A percentile compares a stretch with the other conserved stretches of the same genome.
Conservation (phyloP, 441 rosid species). For the Viola pubescens region DNA sequence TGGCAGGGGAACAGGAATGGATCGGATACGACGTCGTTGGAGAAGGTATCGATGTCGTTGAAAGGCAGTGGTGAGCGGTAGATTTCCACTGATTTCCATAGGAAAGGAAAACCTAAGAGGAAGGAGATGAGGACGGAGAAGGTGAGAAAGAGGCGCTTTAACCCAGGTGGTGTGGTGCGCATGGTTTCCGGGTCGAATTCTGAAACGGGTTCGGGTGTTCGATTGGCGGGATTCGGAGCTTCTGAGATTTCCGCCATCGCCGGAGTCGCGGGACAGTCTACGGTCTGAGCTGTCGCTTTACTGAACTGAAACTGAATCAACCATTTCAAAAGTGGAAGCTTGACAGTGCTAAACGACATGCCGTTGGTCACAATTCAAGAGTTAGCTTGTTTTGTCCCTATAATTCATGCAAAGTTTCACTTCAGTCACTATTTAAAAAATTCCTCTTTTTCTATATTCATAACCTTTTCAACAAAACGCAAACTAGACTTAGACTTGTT, state of each 20-base stretch:
- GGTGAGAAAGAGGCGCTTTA: conserved; percentile 68
- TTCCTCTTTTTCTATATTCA: too few species aligned
- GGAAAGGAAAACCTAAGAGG: conserved; percentile 60
- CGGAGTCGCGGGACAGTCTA: background rate
- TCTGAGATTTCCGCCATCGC: conserved; percentile 10
- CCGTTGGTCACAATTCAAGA: background rate
- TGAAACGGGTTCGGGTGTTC: conserved; percentile 6
- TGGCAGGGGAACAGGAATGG: conserved; percentile 52
- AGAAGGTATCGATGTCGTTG: conserved; percentile 50
- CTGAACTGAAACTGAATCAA: background rate
- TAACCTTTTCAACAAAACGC: too few species aligned
- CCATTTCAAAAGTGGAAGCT: background rate
- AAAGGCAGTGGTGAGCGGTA: conserved; percentile 83
- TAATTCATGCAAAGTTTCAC: too few species aligned
- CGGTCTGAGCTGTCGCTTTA: background rate
- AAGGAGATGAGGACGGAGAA: conserved; percentile 59
- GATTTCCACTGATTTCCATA: conserved; percentile 91
- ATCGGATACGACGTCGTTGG: conserved; percentile 38
- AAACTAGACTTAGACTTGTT: too few species aligned
- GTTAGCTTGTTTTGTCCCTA: too few species aligned
- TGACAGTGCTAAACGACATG: background rate
- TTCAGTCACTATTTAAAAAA: too few species aligned
- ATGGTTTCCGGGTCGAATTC: conserved; percentile 40
- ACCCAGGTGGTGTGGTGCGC: conserved; percentile 64
- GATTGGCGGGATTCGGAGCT: conserved; percentile 13